A percentile compares a stretch with the other conserved stretches of the same genome.
These are phyloP conservation scores for Diaporthe caulivora DNA, from an alignment of 2,329 filamentous ascomycete genomes.

Conservation along the genomic window DNA sequence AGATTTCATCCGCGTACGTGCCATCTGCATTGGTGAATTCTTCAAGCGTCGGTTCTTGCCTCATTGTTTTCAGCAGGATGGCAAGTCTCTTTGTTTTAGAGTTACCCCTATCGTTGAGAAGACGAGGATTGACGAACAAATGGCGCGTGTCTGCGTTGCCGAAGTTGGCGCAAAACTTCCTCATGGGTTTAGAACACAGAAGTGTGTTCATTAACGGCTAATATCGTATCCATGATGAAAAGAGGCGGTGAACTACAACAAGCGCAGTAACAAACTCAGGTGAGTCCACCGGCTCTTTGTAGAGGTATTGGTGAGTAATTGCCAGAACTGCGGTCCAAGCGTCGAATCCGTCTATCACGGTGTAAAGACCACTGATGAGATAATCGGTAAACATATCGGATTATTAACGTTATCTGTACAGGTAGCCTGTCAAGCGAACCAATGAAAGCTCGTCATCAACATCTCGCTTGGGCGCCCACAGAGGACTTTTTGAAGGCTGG, in stretches of 20 bases:
- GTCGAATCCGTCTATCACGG: not conserved
- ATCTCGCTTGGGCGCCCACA: not conserved
- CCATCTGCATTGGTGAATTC: too few relatives aligned
- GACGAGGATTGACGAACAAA: too few relatives aligned
- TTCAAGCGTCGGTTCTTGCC: accelerated
- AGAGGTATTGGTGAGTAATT: too few relatives aligned
- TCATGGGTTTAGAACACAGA: not conserved
- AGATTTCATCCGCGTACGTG: not conserved
- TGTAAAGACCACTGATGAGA: not conserved
- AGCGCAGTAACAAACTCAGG: too few relatives aligned
- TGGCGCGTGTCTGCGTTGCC: not conserved
- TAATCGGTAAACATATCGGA: not conserved
- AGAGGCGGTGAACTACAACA: too few relatives aligned
- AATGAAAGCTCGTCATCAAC: too few relatives aligned
- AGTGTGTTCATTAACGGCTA: not conserved
- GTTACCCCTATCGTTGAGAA: too few relatives aligned
- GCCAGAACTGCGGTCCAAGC: not conserved
- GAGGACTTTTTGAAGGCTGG: not conserved
- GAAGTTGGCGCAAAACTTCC: not conserved
- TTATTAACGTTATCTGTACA: not conserved
- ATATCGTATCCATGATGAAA: too few relatives aligned
- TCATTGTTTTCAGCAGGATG: not conserved
- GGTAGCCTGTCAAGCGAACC: not conserved
- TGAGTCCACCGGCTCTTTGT: too few relatives aligned
- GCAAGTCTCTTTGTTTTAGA: not conserved